Evolutionary conservation across 163 green algal genomes (phyloP).

Genomic region (Scenedesmus sp.): DNA sequence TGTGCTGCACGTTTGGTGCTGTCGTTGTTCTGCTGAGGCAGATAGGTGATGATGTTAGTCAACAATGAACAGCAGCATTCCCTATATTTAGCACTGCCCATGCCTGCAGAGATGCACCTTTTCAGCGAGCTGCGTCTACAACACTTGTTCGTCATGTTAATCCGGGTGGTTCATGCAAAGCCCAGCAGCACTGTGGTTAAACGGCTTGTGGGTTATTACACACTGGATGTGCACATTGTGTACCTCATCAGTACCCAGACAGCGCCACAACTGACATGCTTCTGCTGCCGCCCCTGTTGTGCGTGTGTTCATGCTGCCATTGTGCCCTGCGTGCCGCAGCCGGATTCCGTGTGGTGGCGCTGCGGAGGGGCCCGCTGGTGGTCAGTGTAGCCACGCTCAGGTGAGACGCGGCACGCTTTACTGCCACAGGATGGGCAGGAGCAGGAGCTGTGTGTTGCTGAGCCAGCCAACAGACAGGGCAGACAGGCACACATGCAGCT

Average conservation of each 20-base stretch:
- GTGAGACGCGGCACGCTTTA: constrained; percentile 35
- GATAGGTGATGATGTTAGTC: no score
- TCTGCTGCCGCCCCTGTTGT: background rate
- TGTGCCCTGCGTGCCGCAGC: constrained; percentile 36
- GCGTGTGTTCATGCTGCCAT: background rate
- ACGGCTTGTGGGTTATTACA: no score
- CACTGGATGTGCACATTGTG: no score
- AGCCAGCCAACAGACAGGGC: background rate
- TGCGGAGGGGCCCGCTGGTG: constrained; percentile 59
- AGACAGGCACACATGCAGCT: background rate
- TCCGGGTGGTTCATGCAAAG: no score
- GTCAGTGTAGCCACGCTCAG: constrained; percentile 68
- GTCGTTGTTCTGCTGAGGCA: no score
- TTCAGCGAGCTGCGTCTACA: no score
- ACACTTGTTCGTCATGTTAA: no score
- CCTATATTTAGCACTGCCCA: no score
- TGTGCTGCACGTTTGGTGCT: background rate
- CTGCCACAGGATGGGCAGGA: background rate
- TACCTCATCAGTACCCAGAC: background rate
- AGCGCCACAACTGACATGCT: background rate
- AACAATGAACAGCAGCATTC: no score
- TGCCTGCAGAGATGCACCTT: no score
- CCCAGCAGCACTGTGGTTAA: no score
- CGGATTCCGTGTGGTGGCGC: constrained; percentile 61
- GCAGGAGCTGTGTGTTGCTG: no score